phyloP scores from a whole-genome alignment of 768 basidiomycete genomes.

The Holtermanniella nyarrowii region DNA sequence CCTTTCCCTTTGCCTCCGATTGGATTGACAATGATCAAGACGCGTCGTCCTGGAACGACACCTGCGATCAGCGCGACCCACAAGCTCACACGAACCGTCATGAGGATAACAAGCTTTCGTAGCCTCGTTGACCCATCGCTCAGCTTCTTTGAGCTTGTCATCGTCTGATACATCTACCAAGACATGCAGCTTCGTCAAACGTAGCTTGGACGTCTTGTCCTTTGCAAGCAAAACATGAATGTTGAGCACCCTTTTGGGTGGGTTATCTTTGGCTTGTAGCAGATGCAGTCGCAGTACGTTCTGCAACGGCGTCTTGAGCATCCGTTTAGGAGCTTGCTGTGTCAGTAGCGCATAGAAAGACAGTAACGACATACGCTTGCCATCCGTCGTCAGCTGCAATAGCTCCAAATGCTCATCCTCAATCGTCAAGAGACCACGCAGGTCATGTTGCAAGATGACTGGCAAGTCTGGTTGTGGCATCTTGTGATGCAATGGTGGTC shows the following conservation, averaged over 20 bases:
- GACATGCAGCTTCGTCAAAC: constrained; percentile 25
- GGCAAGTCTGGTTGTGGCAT: constrained; percentile 25
- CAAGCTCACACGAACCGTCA: constrained; percentile 1
- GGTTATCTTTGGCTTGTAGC: constrained; percentile 1
- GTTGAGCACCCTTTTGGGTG: constrained; percentile 16
- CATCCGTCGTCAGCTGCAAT: constrained; percentile 29
- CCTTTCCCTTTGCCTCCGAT: constrained; percentile 41
- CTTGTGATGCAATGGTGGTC: neutral
- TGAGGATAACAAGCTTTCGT: constrained; percentile 20
- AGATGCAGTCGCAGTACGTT: constrained; percentile 20
- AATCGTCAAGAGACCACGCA: constrained; percentile 28
- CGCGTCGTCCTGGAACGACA: constrained; percentile 19
- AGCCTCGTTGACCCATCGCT: constrained; percentile 21
- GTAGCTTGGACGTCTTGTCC: constrained; percentile 3
- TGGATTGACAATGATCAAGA: constrained; percentile 38
- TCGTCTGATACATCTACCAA: constrained; percentile 18
- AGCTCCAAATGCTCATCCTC: constrained; percentile 32
- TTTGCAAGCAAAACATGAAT: constrained; percentile 17
- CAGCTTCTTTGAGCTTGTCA: constrained; percentile 21
- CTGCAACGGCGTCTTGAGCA: constrained; percentile 16
- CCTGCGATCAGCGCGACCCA: constrained; percentile 3
- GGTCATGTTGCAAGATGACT: constrained; percentile 31
- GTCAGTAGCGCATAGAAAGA: neutral
- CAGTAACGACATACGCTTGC: constrained; percentile 20
- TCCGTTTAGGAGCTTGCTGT: constrained; percentile 24